phyloP scores from a whole-genome alignment of 345 rosid species.

The Jatropha curcas region DNA sequence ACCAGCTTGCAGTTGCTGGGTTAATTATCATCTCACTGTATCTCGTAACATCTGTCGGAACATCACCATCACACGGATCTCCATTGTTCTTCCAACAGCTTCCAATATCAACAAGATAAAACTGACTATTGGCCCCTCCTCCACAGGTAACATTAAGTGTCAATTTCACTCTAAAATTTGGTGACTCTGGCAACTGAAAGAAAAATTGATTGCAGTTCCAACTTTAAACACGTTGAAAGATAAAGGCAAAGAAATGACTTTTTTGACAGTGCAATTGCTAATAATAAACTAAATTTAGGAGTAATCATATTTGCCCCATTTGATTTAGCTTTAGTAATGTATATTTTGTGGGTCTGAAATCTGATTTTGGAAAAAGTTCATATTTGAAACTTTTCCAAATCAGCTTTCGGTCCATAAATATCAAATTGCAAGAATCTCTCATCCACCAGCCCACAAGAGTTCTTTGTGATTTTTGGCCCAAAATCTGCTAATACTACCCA shows the following conservation, averaged over 20 bases:
- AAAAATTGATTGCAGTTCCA: neutral
- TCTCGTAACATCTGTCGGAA: conserved; percentile 31
- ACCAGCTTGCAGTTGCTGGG: conserved; percentile 29
- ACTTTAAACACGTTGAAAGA: neutral
- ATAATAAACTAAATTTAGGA: no score
- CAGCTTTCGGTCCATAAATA: no score
- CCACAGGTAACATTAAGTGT: conserved; percentile 21
- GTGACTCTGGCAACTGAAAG: conserved; percentile 30
- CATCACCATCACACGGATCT: conserved; percentile 33
- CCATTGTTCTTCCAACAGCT: conserved; percentile 39
- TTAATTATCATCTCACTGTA: conserved; percentile 35
- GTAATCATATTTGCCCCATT: no score
- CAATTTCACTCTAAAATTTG: conserved; percentile 29
- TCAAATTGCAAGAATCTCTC: no score
- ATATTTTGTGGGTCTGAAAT: no score
- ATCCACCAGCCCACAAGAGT: no score
- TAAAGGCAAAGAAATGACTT: neutral
- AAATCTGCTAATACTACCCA: no score
- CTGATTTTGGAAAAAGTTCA: no score
- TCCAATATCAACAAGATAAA: conserved; percentile 31
- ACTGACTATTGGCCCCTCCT: conserved; percentile 31
- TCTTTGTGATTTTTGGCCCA: no score
- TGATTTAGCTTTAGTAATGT: no score
- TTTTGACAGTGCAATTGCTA: no score
- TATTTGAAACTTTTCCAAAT: no score